Evolutionary conservation across 2,329 filamentous ascomycete genomes (phyloP).

Genomic region (Basipetospora chlamydospora): DNA sequence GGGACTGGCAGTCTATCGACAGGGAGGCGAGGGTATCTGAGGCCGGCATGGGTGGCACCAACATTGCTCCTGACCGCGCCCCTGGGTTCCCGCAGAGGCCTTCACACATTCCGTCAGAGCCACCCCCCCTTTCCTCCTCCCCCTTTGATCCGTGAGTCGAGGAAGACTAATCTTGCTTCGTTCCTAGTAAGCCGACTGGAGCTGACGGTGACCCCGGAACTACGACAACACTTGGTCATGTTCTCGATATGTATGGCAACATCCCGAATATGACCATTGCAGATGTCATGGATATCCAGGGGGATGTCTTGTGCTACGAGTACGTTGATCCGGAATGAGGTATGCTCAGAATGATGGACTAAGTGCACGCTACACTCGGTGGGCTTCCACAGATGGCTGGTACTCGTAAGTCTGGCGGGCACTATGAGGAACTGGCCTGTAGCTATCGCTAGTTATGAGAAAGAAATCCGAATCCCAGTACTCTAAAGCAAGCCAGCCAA

Average conservation of each 20-base stretch:
- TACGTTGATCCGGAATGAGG: slow-evolving; percentile 17
- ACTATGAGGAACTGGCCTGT: no score
- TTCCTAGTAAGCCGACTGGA: no score
- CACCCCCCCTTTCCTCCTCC: no score
- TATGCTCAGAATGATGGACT: no score
- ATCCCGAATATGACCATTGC: slow-evolving; percentile 11
- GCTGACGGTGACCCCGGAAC: slow-evolving; percentile 10
- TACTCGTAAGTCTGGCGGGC: no score
- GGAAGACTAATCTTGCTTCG: no score
- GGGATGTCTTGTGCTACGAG: slow-evolving; percentile 13
- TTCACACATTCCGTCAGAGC: background rate
- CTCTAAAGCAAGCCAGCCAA: no score
- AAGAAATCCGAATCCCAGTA: no score
- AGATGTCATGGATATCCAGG: slow-evolving; percentile 16
- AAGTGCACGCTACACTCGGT: no score
- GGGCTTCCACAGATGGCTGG: no score
- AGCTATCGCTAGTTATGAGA: no score
- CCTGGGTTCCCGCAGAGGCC: background rate
- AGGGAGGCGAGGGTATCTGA: slow-evolving; percentile 5
- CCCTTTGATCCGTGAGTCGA: no score
- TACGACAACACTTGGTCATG: slow-evolving; percentile 13
- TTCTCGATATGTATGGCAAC: slow-evolving; percentile 14
- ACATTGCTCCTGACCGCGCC: background rate
- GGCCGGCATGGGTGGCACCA: background rate
- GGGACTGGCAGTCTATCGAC: slow-evolving; percentile 11